Base-by-base conservation (phyloP, 2,329 filamentous ascomycete genomes). In the Colletotrichum karsti region DNA sequence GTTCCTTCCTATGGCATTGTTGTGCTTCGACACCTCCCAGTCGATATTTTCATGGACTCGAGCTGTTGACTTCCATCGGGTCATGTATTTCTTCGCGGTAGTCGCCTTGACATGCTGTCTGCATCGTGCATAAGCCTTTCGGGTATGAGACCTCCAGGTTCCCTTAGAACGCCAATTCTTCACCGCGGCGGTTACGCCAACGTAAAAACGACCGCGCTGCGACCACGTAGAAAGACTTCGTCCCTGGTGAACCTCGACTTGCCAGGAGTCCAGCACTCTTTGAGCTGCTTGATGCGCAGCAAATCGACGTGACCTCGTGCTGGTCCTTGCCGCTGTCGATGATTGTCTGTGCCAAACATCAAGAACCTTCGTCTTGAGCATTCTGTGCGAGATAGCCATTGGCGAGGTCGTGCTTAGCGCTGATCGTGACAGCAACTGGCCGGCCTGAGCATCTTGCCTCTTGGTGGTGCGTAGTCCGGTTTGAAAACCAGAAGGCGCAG, bases 111-210 rank as follows among this genome's bases (percentile, higher is more conserved):
- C 58, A 35, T 59, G 54, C 51, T 67, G 60, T 15, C 67, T 63
- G 48, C 64, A 70, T 24, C 42, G 53, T 28, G 65, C 64, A 18
- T 70, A 70, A 13, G 64, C 41, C 33, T 51, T 70, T 24, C 64
- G 64, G n/a, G 54, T 55, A 35, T 28, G 30, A 7, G 67, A 70
- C 26, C 60, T 57, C 64, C 64, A 67, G n/a, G 37, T 28, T 12
- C 26, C 44, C 15, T 48, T 64, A n/a, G 37, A 54, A 5, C 60
- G 60, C 64, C 64, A 67, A 15, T 10, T 48, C 39, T 33, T 58
- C 30, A 67, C 18, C 13, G 54, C 44, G 18, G 35, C 20, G 4
- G 44, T 67, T 18, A 39, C 53, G 18, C 46, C 53, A n/a, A 58
- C 18, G 15, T 58, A 67, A 22, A 67, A 64, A 35, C 20, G 39